phyloP scores from a whole-genome alignment of 805 yeast genomes.

The Kodamaea fukazawae region DNA sequence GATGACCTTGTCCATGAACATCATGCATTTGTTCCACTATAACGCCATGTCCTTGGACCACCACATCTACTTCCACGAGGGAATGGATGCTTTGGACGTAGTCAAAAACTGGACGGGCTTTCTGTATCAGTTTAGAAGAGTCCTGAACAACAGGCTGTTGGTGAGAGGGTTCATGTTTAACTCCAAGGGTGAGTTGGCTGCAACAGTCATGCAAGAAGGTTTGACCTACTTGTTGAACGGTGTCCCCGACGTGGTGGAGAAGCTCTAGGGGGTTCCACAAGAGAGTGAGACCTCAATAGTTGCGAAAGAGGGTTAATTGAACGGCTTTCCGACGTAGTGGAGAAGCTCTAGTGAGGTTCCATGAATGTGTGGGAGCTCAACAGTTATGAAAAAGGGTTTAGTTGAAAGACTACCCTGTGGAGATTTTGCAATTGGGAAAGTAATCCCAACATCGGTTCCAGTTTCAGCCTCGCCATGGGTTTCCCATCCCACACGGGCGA shows the following conservation, averaged over 20 bases:
- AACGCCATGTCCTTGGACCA: conserved; percentile 46
- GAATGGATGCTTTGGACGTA: conserved; percentile 26
- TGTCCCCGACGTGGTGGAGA: conserved; percentile 5
- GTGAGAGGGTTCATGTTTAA: conserved; percentile 38
- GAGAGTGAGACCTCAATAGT: too few species aligned
- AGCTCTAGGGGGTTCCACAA: too few species aligned
- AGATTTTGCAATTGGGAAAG: too few species aligned
- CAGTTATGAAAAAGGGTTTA: too few species aligned
- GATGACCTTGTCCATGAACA: conserved; percentile 29
- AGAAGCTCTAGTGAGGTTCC: too few species aligned
- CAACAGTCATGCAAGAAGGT: conserved; percentile 43
- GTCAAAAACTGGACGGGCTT: conserved; percentile 37
- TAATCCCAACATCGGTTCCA: too few species aligned
- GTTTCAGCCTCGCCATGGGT: too few species aligned
- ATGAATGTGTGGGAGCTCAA: too few species aligned
- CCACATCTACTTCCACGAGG: conserved; percentile 40
- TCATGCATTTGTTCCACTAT: conserved; percentile 39
- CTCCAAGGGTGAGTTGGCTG: conserved; percentile 30
- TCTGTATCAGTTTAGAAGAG: conserved; percentile 34
- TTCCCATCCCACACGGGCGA: too few species aligned
- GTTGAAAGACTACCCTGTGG: too few species aligned
- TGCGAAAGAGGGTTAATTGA: too few species aligned
- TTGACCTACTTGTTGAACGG: conserved; percentile 24
- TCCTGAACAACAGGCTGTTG: conserved; percentile 34
- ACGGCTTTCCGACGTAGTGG: too few species aligned